Conservation (phyloP, 2,329 filamentous ascomycete genomes). For the Pseudocercospora eumusae region DNA sequence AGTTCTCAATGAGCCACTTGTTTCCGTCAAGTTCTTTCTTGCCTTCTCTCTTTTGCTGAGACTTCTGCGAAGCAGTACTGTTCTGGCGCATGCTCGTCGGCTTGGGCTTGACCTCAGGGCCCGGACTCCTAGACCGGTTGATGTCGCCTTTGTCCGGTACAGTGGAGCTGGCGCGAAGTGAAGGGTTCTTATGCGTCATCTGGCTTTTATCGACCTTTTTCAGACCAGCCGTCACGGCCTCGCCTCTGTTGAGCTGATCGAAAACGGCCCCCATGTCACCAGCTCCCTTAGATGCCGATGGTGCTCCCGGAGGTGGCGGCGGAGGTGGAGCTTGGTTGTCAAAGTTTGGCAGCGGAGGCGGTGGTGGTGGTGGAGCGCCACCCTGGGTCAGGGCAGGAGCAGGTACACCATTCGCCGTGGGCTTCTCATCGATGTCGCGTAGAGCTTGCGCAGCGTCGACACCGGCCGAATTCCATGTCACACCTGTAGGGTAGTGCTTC, state of each 20-base stretch:
- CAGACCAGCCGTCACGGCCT: conserved; percentile 81
- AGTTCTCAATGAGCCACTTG: conserved; percentile 97
- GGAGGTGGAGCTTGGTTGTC: conserved; percentile 57
- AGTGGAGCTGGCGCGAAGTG: conserved; percentile 70
- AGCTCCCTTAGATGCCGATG: conserved; percentile 55
- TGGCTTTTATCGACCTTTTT: conserved; percentile 92
- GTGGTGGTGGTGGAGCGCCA: conserved; percentile 65
- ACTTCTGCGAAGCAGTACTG: conserved; percentile 30
- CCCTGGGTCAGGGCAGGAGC: conserved; percentile 57
- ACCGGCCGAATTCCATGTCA: conserved; percentile 83
- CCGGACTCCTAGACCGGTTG: conserved; percentile 74
- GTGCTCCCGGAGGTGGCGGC: conserved; percentile 49
- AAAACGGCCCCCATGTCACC: conserved; percentile 85
- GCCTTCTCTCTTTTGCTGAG: conserved; percentile 31
- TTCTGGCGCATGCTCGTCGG: conserved; percentile 53
- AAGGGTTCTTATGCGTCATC: conserved; percentile 99
- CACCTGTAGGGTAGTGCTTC: conserved; percentile 74
- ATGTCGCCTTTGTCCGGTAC: conserved; percentile 62
- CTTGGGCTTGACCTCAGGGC: conserved; percentile 69
- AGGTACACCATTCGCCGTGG: conserved; percentile 42
- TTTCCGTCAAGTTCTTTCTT: conserved; percentile 61
- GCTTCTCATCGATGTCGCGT: conserved; percentile 53
- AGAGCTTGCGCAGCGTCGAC: conserved; percentile 71
- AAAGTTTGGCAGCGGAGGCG: conserved; percentile 56
- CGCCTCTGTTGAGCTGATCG: conserved; percentile 84